phyloP scores from a whole-genome alignment of 495 filamentous ascomycete species.

The Lasiosphaeris hirsuta region DNA sequence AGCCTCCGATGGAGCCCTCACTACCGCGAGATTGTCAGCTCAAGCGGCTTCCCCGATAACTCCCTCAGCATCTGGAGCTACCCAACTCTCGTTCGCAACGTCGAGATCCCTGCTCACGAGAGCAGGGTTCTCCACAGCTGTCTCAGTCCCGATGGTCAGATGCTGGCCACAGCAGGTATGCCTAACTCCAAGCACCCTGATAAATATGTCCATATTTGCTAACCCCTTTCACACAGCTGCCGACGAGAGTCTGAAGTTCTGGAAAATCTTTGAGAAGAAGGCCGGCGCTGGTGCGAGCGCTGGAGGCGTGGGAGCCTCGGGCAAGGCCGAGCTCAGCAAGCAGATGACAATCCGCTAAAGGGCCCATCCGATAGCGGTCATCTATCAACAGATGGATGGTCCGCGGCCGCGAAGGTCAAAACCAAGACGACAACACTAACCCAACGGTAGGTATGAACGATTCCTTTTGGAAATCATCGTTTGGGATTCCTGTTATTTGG shows the following conservation, averaged over 20 bases:
- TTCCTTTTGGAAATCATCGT: slow-evolving; percentile 36
- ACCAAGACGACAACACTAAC: slow-evolving; percentile 19
- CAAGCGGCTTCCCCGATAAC: slow-evolving; percentile 97
- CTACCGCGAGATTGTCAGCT: slow-evolving; percentile 97
- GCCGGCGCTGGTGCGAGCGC: slow-evolving; percentile 60
- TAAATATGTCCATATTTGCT: background rate
- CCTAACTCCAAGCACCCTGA: too few relatives aligned
- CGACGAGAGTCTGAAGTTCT: slow-evolving; percentile 98
- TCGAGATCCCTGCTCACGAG: slow-evolving; percentile 99
- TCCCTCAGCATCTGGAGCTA: slow-evolving; percentile 98
- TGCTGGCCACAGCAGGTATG: slow-evolving; percentile 84
- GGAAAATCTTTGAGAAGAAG: slow-evolving; percentile 99
- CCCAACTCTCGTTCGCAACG: slow-evolving; percentile 89
- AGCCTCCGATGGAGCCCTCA: slow-evolving; percentile 90
- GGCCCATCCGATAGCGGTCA: background rate
- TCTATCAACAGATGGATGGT: slow-evolving; percentile 7
- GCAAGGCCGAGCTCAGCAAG: slow-evolving; percentile 73
- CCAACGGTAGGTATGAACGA: slow-evolving; percentile 46
- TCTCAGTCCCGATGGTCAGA: slow-evolving; percentile 93
- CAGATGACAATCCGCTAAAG: slow-evolving; percentile 93
- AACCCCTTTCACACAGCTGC: slow-evolving; percentile 53
- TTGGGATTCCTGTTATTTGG: slow-evolving; percentile 32
- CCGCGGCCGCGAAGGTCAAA: slow-evolving; percentile 25
- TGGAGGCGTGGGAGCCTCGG: slow-evolving; percentile 53
- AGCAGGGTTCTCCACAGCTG: slow-evolving; percentile 92